Base-by-base conservation (phyloP, 2,329 filamentous ascomycete genomes). In the Furcasterigmium furcatum region DNA sequence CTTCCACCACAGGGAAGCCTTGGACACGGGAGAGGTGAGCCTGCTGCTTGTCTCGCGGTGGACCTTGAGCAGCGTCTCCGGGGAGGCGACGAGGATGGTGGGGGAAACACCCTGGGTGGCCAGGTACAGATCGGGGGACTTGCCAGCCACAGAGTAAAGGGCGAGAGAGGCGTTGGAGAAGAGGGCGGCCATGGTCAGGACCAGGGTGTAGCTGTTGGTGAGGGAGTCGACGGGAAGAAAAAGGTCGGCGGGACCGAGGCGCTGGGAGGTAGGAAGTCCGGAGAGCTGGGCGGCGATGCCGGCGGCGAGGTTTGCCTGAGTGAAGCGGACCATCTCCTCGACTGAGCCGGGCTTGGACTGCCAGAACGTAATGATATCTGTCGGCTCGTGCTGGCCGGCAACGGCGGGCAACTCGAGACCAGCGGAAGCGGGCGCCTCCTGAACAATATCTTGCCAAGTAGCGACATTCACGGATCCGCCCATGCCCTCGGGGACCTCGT, bases 401-500 rank as follows among this genome's bases (percentile, higher is more conserved):
- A 79, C 67, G 9, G 76, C 67, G 2, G 88, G 88, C 12, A 96
- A 73, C 18, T 88, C 80, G 8, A 70, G 70, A 35, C 76, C 79
- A 30, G 79, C 74, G 44, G 71, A 72, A 22, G 72, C 67, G 16
- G 82, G 80, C 52, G 77, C 76, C 50, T 94, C 87, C 52, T 86
- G 81, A 21, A 96, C 71, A 44, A 97, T 79, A 48, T 96, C 88
- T 58, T 95, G 88, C 91, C 92, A 99, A 13, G 92, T 94, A n/a
- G 84, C 80, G 14, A 96, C 87, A 46, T 87, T 87, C 49, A 95
- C 75, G 50, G 77, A 83, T 46, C 85, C 80, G 14, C 85, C 85
- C 46, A 85, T 84, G 43, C 87, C 86, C 58, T 86, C 80, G 10
- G 91, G 91, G 3, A 91, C 81, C 61, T 92, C 88, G 56, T 89